Conservation (phyloP, 169 alveolate genomes). For the Eimeria maxima region DNA sequence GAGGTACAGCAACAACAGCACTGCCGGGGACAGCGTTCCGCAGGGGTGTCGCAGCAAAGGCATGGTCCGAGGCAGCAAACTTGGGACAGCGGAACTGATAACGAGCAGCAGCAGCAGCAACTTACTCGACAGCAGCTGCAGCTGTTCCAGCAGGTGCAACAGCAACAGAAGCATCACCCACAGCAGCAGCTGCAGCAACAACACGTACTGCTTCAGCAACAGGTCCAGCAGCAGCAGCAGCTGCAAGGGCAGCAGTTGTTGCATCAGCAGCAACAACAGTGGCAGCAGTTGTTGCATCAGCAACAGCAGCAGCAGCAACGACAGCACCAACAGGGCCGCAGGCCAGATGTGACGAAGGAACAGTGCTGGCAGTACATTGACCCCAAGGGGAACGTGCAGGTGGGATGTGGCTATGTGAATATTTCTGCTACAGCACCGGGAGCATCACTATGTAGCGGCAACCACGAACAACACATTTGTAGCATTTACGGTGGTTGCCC, state of each 20-base stretch:
- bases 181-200: slow-evolving; percentile 23
- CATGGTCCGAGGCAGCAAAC: slow-evolving; percentile 22
- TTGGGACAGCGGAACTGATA: slow-evolving; percentile 42
- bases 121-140: slow-evolving; percentile 47
- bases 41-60: slow-evolving; percentile 57
- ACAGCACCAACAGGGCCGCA: slow-evolving; percentile 39
- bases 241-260: slow-evolving; percentile 16
- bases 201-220: slow-evolving; percentile 4
- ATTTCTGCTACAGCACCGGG: not conserved
- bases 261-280: slow-evolving; percentile 30
- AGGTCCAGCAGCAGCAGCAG: slow-evolving; percentile 30
- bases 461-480: not conserved
- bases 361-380: slow-evolving; percentile 88
- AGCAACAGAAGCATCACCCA: slow-evolving; percentile 57
- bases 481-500: not conserved
- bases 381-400: slow-evolving; percentile 88
- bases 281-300: slow-evolving; percentile 66
- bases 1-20: slow-evolving; percentile 68
- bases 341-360: slow-evolving; percentile 86
- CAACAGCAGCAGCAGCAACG: slow-evolving; percentile 70
- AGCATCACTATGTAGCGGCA: not conserved
- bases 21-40: slow-evolving; percentile 12
- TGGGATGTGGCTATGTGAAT: not conserved
- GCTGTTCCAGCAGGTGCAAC: slow-evolving; percentile 39
- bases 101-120: slow-evolving; percentile 78